Evolutionary conservation across 2,329 filamentous ascomycete species (phyloP).

Genomic region (Pseudogymnoascus sp.): DNA sequence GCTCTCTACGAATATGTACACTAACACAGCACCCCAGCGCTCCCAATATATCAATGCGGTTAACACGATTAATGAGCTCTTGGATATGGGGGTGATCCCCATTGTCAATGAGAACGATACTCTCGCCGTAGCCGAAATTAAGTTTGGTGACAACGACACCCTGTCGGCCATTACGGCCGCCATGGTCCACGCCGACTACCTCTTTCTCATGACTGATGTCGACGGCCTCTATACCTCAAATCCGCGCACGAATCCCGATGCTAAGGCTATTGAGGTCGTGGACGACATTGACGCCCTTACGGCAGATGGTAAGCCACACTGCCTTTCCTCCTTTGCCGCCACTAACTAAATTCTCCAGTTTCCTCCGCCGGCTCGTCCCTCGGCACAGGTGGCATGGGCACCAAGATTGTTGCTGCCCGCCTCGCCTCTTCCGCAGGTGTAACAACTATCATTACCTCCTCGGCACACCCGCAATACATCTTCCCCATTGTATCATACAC

Average conservation of each 20-base stretch:
- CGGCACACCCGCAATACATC: slow-evolving; percentile 89
- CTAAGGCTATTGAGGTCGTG: slow-evolving; percentile 83
- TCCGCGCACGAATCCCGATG: slow-evolving; percentile 75
- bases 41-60: slow-evolving; percentile 95
- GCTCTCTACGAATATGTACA: background rate
- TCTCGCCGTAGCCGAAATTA: slow-evolving; percentile 92
- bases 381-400: slow-evolving; percentile 94
- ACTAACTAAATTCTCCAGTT: slow-evolving; percentile 40
- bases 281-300: slow-evolving; percentile 76
- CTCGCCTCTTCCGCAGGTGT: slow-evolving; percentile 91
- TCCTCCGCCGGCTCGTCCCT: slow-evolving; percentile 82
- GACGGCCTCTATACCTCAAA: slow-evolving; percentile 97
- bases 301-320: slow-evolving; percentile 56
- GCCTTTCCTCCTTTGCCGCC: slow-evolving; percentile 15
- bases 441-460: slow-evolving; percentile 89
- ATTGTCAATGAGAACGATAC: slow-evolving; percentile 99
- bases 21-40: slow-evolving; percentile 42
- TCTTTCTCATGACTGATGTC: slow-evolving; percentile 98
- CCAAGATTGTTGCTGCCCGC: slow-evolving; percentile 89
- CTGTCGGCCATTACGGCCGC: slow-evolving; percentile 92
- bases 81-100: slow-evolving; percentile 93
- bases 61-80: slow-evolving; percentile 82
- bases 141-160: slow-evolving; percentile 98
- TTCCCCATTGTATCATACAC: slow-evolving; percentile 76
- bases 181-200: slow-evolving; percentile 93